Evolutionary conservation across 495 filamentous ascomycete genomes (phyloP), one percentile per base, ranked within the genome.

Genomic region (Xylaria nigripes): DNA sequence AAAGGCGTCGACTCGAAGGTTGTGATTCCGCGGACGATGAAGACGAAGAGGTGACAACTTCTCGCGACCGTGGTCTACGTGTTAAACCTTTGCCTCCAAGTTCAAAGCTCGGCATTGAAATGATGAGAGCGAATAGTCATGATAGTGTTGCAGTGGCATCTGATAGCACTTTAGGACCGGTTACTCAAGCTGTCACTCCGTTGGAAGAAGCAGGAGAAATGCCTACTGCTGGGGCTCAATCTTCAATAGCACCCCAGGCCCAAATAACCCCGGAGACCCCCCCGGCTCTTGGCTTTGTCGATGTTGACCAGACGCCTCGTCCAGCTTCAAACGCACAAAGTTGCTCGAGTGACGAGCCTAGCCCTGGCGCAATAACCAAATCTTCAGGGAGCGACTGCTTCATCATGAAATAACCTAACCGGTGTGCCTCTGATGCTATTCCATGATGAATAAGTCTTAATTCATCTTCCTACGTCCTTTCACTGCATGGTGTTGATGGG

Each of bases 81-180:
- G 56, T 51, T 50, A 77, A 76, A 45, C 60, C 64, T 12, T 62
- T 57, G 16, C 61, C 72, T 23, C 74, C 74, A 30, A 84, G 77
- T 25, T 94, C 89, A 2, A 95, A 95, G 65, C 78, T 96, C 1
- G 87, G 88, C 2, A 88, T 85, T 34, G 90, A 96, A 69, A 95
- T 96, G 90, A 90, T 95, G 88, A 81, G 90, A 18, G 94, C 89
- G 21, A 94, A 95, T 66, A 93, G 88, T 54, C 84, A 89, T 51
- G 90, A 90, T 23, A 95, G 90, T 62, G 81, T 94, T 36, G 81
- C 87, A 2, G 54, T 69, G 27, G 65, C 67, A 15, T 70, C 72
- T 10, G 73, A 74, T 16, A 69, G 61, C 44, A 69, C 72, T 7
- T 41, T 58, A 12, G 73, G 72, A 52, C 65, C 70, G 34, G 54